Evolutionary conservation across 2,329 filamentous ascomycete species (phyloP).

Genomic region (Pseudogymnoascus sp.): DNA sequence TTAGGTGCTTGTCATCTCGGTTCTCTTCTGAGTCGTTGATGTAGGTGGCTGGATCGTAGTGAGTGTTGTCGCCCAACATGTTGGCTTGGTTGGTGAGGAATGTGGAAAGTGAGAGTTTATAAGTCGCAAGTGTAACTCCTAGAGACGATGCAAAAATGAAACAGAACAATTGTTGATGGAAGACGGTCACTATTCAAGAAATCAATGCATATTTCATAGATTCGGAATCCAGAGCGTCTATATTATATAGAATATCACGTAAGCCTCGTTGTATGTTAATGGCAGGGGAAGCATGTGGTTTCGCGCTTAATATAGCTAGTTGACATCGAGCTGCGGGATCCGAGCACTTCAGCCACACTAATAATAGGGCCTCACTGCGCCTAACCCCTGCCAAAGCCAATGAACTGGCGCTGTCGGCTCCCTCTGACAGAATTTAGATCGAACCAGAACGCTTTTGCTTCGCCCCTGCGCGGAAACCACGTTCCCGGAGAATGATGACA

Average conservation of each 20-base stretch:
- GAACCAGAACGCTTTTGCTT: background rate
- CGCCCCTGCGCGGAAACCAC: background rate
- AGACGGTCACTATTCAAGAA: background rate
- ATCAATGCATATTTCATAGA: background rate
- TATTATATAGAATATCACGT: conserved; percentile 6
- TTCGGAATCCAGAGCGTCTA: background rate
- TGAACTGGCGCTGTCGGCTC: background rate
- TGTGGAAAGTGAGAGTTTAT: background rate
- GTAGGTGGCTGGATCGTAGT: background rate
- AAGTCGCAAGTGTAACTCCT: background rate
- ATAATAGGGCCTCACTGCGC: background rate
- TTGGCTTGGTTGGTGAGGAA: background rate
- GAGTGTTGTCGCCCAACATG: background rate
- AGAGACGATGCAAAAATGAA: background rate
- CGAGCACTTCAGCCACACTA: background rate
- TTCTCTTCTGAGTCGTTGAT: background rate
- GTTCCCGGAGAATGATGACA: conserved; percentile 1
- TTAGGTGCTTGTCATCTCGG: conserved; percentile 1
- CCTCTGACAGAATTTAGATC: background rate
- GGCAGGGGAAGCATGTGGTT: background rate
- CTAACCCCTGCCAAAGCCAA: background rate
- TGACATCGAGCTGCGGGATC: background rate
- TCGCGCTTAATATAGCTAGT: background rate
- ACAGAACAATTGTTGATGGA: background rate
- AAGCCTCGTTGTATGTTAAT: background rate